Percentiles rank a stretch among this genome's conserved stretches.
Conservation (phyloP, 2,329 filamentous ascomycete species). For the Lachnellula cervina region DNA sequence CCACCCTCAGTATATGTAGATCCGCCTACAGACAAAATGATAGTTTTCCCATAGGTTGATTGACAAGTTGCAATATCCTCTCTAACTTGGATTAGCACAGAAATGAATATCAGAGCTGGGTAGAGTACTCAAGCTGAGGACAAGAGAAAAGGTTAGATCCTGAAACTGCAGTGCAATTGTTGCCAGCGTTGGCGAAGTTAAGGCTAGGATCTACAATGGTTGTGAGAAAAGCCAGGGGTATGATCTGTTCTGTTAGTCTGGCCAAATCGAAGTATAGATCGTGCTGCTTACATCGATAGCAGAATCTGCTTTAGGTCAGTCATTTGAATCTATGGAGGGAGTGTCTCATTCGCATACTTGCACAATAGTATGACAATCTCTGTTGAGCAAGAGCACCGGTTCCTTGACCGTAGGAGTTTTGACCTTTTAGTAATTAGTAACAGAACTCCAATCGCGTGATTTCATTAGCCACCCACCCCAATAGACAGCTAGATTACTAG, state of each 20-base stretch:
- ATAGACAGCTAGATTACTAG: slow-evolving; percentile 58
- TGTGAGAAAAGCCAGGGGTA: slow-evolving; percentile 60
- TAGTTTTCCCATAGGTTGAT: slow-evolving; percentile 57
- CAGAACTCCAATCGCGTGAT: no score
- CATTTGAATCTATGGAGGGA: not conserved
- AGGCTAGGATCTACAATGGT: slow-evolving; percentile 49
- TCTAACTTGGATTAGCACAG: slow-evolving; percentile 8
- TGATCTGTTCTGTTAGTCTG: slow-evolving; percentile 41
- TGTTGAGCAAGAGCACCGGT: slow-evolving; percentile 45
- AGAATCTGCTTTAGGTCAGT: slow-evolving; percentile 32
- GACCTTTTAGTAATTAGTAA: slow-evolving; percentile 34
- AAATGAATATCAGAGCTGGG: not conserved
- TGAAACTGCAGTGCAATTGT: slow-evolving; percentile 54
- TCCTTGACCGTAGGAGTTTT: slow-evolving; percentile 54
- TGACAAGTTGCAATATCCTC: slow-evolving; percentile 58
- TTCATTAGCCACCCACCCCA: slow-evolving; percentile 46
- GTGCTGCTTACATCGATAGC: slow-evolving; percentile 40
- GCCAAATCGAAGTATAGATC: not conserved
- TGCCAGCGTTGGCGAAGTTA: slow-evolving; percentile 62
- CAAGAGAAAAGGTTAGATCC: slow-evolving; percentile 57
- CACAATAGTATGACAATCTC: slow-evolving; percentile 53
- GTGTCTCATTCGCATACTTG: slow-evolving; percentile 39
- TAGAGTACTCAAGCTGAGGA: slow-evolving; percentile 58
- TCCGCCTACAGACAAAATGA: slow-evolving; percentile 68
- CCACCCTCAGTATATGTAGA: slow-evolving; percentile 66